A percentile compares a stretch with the other conserved stretches of the same genome.
Evolutionary conservation across 1,139 yeast genomes (phyloP).

Genomic region (Yamadazyma songkhlaensis): DNA sequence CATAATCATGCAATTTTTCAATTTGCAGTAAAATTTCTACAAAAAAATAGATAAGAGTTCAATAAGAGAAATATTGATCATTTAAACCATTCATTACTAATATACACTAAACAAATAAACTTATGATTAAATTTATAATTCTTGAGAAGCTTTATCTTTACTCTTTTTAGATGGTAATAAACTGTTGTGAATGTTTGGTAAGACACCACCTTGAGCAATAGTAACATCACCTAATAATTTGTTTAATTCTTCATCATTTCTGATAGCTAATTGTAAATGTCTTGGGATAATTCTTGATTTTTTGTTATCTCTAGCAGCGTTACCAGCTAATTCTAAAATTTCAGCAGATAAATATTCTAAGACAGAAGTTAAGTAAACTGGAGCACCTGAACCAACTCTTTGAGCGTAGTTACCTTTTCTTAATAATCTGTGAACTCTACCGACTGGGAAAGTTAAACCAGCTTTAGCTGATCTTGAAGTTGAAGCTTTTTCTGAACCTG

Average conservation of each 20-base stretch:
- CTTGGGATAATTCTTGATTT: conserved; percentile 98
- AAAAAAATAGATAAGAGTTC: too few relatives aligned
- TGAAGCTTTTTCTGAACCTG: conserved; percentile 87
- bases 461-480: conserved; percentile 98
- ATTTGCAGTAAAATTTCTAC: too few relatives aligned
- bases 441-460: conserved; percentile 99
- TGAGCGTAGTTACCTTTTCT: conserved; percentile 99
- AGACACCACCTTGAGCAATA: conserved; percentile 97
- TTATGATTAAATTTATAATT: conserved; percentile 45
- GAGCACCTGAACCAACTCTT: conserved; percentile 98
- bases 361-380: conserved; percentile 93
- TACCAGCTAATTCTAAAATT: conserved; percentile 97
- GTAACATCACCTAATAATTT: conserved; percentile 61
- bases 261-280: conserved; percentile 96
- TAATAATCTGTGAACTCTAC: conserved; percentile 96
- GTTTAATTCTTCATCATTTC: conserved; percentile 97
- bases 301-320: conserved; percentile 98
- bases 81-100: conserved; percentile 9
- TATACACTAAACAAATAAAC: conserved; percentile 9
- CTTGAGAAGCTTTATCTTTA: conserved; percentile 78
- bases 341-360: conserved; percentile 96
- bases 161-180: conserved; percentile 92
- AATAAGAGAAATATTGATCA: background rate
- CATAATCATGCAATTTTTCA: too few relatives aligned
- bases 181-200: conserved; percentile 94